Conservation (phyloP, 768 basidiomycete genomes). For the Pleurotus citrinopileatus region DNA sequence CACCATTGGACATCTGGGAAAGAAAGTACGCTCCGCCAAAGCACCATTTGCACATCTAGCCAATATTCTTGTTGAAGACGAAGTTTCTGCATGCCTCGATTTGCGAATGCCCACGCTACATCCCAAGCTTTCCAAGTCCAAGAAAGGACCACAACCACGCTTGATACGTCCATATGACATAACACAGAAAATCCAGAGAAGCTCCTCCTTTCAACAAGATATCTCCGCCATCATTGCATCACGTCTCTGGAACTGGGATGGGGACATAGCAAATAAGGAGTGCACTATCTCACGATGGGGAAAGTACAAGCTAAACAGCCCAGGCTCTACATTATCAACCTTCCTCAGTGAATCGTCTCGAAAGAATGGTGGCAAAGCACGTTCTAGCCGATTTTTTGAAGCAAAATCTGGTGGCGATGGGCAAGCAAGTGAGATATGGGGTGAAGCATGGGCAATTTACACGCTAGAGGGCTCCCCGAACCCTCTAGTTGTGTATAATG, state of each 20-base stretch:
- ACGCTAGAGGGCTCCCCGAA: neutral
- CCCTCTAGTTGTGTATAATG: conserved; percentile 7
- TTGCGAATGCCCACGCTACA: conserved; percentile 20
- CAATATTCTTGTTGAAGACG: conserved; percentile 23
- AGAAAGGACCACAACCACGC: neutral
- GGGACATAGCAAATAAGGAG: neutral
- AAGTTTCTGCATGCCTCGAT: conserved; percentile 17
- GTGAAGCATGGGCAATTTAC: conserved; percentile 18
- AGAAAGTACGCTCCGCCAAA: conserved; percentile 27
- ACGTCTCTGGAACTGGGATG: neutral
- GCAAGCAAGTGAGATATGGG: conserved; percentile 11
- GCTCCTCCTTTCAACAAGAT: neutral
- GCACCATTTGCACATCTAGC: conserved; percentile 28
- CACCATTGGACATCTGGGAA: conserved; percentile 23
- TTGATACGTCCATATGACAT: neutral
- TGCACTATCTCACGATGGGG: conserved; percentile 11
- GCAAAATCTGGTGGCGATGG: neutral
- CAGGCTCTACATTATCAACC: conserved; percentile 1
- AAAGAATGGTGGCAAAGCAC: neutral
- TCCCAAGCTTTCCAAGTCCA: neutral
- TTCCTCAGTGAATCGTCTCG: conserved; percentile 11
- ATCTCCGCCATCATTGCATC: neutral
- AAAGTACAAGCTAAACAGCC: conserved; percentile 3
- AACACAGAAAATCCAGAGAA: neutral
- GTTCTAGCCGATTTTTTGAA: conserved; percentile 12